Percentiles rank a stretch among this genome's conserved stretches.
These are phyloP conservation scores for Trichothecium sympodiale DNA, from an alignment of 2,329 filamentous ascomycete genomes.

Conservation along the genomic window DNA sequence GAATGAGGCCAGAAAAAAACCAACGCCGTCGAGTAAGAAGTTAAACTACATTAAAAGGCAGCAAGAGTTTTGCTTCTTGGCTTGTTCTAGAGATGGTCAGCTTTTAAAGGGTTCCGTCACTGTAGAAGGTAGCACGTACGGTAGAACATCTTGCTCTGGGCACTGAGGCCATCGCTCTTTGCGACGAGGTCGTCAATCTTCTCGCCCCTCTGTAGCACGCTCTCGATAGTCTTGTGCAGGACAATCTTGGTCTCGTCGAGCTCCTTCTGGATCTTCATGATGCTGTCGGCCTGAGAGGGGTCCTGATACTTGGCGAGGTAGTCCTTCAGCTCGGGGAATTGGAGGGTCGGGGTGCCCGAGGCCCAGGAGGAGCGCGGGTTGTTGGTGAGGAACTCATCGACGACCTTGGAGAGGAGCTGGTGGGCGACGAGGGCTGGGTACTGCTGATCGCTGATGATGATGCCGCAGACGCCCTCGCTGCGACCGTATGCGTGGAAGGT, in stretches of 20 bases:
- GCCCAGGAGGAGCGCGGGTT: conserved; percentile 62
- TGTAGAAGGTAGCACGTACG: conserved; percentile 49
- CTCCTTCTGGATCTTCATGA: conserved; percentile 92
- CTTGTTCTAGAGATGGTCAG: conserved; percentile 35
- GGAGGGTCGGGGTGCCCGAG: conserved; percentile 38
- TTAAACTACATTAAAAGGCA: conserved; percentile 54
- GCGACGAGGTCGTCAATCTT: conserved; percentile 91
- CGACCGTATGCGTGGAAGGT: conserved; percentile 70
- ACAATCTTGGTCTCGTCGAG: conserved; percentile 96
- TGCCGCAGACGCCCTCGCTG: conserved; percentile 62
- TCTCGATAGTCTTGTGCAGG: conserved; percentile 93
- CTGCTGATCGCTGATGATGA: conserved; percentile 67
- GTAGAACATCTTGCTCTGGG: conserved; percentile 97
- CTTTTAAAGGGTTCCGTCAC: too few species aligned
- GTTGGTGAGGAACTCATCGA: conserved; percentile 75
- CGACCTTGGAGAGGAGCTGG: conserved; percentile 72
- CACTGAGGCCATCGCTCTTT: conserved; percentile 84
- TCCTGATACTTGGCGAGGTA: conserved; percentile 72
- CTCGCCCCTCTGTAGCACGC: conserved; percentile 77
- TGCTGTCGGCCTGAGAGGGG: conserved; percentile 78
- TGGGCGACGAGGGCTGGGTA: conserved; percentile 75
- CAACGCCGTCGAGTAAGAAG: conserved; percentile 4
- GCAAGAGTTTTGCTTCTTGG: conserved; percentile 74
- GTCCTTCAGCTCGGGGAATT: conserved; percentile 66
- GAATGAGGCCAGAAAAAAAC: too few species aligned